Evolutionary conservation across 1,139 yeast genomes (phyloP).

Genomic region (Pichia sp.): DNA sequence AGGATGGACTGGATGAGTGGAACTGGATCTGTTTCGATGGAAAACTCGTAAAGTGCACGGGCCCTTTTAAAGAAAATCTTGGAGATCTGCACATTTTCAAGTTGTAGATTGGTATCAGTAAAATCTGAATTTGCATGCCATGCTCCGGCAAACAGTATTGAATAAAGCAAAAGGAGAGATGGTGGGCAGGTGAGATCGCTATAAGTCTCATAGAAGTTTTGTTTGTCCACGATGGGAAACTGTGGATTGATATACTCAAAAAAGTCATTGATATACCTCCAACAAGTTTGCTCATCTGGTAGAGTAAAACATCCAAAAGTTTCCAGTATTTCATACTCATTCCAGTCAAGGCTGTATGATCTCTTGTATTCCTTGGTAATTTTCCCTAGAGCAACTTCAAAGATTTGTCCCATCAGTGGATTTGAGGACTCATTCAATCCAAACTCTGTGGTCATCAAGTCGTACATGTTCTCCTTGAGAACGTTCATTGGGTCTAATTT

Average conservation of each 20-base stretch:
- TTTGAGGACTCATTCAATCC: constrained; percentile 7
- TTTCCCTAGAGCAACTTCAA: constrained; percentile 25
- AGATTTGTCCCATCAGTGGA: constrained; percentile 16
- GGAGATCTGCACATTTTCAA: constrained; percentile 21
- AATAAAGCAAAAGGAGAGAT: constrained; percentile 59
- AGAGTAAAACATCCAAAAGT: constrained; percentile 65
- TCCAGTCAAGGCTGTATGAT: constrained; percentile 41
- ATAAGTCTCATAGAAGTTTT: constrained; percentile 52
- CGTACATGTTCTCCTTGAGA: constrained; percentile 17
- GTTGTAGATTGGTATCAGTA: constrained; percentile 45
- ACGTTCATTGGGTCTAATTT: constrained; percentile 17
- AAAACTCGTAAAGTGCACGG: constrained; percentile 67
- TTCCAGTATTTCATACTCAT: constrained; percentile 45
- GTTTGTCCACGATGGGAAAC: constrained; percentile 66
- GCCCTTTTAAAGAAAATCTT: constrained; percentile 71
- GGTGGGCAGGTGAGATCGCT: constrained; percentile 60
- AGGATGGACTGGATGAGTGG: constrained; percentile 58
- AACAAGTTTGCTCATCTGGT: constrained; percentile 56
- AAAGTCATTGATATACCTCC: constrained; percentile 54
- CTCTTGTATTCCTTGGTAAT: constrained; percentile 25
- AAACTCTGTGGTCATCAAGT: constrained; percentile 12
- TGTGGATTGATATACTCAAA: constrained; percentile 44
- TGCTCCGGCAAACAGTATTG: constrained; percentile 65
- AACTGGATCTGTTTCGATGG: constrained; percentile 63
- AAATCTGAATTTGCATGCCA: constrained; percentile 26